Base-by-base conservation (phyloP, 2,329 filamentous ascomycete species). In the Delphinella strobiligena region DNA sequence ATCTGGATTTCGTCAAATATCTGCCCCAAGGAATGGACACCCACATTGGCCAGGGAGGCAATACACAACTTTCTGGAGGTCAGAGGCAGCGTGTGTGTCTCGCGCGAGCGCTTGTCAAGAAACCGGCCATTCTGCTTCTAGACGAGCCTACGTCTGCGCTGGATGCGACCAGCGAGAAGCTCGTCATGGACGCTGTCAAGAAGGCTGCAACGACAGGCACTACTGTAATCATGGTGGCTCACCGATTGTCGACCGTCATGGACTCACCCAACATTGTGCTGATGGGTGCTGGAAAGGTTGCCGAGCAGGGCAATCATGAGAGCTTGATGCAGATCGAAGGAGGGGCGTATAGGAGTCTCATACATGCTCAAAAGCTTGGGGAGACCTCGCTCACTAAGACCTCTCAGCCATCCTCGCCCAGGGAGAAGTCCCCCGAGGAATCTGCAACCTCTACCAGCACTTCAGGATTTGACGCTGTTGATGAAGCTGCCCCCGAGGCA, bases 211-310 rank as follows among this genome's bases (percentile, higher is more conserved):
- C 54, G 19, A 51, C 53, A 11, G 61, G 64, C 37, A 73, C 82
- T 1, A 83, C 82, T 44, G 68, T 91, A 1, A 78, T 59, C 37
- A 59, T 83, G 17, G 81, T 91, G 14, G 83, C 84, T 0, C 84
- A 89, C 55, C 69, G 83, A 11, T 65, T 89, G 27, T 80, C 80
- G 0, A 89, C 81, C 2, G 78, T 88, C 11, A 80, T 83, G 54
- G 81, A 86, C 47, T 81, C 84, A 1, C 78, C 89, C 54, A 64
- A 79, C n/a, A 86, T 88, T 27, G 84, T 82, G 47, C 81, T 89
- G 1, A 72, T 89, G 39, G 78, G 79, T 11, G 73, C 80, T 43
- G 75, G 79, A 19, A 71, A 58, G n/a, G 70, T 81, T 17, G 61
- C 75, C 1, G 76, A 82, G 54, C 62, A 66, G 42, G 78, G 80